phyloP scores from a whole-genome alignment of 805 yeast genomes.

The Barnettozyma pratensis region DNA sequence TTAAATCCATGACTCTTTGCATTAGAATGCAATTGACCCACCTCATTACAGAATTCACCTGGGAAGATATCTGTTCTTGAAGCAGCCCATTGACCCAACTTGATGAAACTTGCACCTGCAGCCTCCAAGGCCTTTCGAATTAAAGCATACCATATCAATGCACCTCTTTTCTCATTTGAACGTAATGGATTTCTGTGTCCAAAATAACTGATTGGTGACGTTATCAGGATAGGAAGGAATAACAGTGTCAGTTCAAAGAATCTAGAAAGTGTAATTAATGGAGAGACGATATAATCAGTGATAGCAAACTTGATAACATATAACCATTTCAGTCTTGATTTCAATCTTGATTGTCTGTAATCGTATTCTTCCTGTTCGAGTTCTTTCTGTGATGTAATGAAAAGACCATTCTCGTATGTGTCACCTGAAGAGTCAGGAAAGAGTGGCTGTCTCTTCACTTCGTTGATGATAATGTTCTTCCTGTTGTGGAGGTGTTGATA shows the following conservation, averaged over 20 bases:
- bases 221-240: slow-evolving; percentile 63
- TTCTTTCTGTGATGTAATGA: slow-evolving; percentile 54
- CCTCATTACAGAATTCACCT: slow-evolving; percentile 65
- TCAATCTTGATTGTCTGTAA: slow-evolving; percentile 27
- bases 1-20: slow-evolving; percentile 66
- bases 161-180: slow-evolving; percentile 50
- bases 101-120: slow-evolving; percentile 90
- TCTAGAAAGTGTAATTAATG: slow-evolving; percentile 60
- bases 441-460: slow-evolving; percentile 9
- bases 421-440: slow-evolving; percentile 44
- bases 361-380: slow-evolving; percentile 32
- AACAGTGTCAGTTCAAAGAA: slow-evolving; percentile 62
- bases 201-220: slow-evolving; percentile 53
- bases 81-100: slow-evolving; percentile 99
- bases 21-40: slow-evolving; percentile 76
- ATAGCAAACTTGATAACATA: slow-evolving; percentile 39
- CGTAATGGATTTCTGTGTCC: slow-evolving; percentile 13
- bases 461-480: slow-evolving; percentile 2
- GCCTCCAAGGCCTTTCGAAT: slow-evolving; percentile 64
- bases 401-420: slow-evolving; percentile 68
- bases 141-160: slow-evolving; percentile 63
- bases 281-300: slow-evolving; percentile 59
- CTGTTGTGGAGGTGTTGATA: not conserved
- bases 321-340: slow-evolving; percentile 25
- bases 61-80: slow-evolving; percentile 93